Evolutionary conservation across 1,139 yeast species (phyloP), one percentile per base, ranked within the genome.

Genomic region (Debaryomycetaceae sp.): DNA sequence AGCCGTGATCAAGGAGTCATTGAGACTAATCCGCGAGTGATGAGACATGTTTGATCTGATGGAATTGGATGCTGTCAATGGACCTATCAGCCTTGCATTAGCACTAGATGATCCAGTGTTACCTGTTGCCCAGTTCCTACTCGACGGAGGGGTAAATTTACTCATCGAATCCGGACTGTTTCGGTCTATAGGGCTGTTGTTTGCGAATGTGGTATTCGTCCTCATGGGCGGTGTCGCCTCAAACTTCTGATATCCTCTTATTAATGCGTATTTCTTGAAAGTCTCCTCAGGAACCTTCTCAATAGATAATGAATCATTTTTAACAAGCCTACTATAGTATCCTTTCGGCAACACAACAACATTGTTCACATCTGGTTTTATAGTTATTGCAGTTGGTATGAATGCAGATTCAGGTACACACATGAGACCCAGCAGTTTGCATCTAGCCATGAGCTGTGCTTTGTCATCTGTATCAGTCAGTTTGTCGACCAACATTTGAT

Each of bases 311-410:
- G 66, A 53, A 46, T 75, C 80, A 41, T 68, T 67, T 45, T 69
- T 71, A 17, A 79, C 62, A 49, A 84, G 63, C 57, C 80, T 81
- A 51, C 76, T 76, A 60, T 83, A 85, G 57, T 84, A 84, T 4
- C 81, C 73, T 6, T 76, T 68, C 11, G 91, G 90, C 35, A 85
- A 58, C 6, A 83, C 81, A 45, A 82, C 83, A 34, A 83, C 83
- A 51, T 79, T 78, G 9, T 68, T 65, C n/a, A 72, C 62, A 48
- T 82, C 87, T 1, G 86, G 81, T 6, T 62, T 63, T 54, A 78
- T 73, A 8, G 79, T 75, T 31, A 76, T 74, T 2, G 83, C 80
- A 0, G 87, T 83, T 2, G 87, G 80, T 48, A 84, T 65, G 53
- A 78, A 83, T 4, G 83, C 69, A 14, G 72, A 58, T 40, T 68